Percentiles rank a stretch among this genome's conserved stretches.
These are phyloP conservation scores for Cystobasidium tubakii DNA, from an alignment of 768 basidiomycete species.

Conservation along the genomic window DNA sequence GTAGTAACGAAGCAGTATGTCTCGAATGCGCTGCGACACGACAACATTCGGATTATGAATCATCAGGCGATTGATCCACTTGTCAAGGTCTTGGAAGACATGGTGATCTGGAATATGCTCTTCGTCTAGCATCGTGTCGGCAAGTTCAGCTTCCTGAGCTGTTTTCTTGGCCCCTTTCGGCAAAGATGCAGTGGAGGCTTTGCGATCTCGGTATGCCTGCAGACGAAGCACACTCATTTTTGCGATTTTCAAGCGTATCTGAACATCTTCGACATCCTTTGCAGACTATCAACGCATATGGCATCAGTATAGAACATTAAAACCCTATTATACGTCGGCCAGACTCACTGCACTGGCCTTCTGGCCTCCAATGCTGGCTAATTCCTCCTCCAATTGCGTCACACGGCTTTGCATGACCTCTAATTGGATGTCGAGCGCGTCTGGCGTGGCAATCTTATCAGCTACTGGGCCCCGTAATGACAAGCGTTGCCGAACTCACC, in stretches of 20 bases:
- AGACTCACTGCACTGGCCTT: not conserved
- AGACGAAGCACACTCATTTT: not conserved
- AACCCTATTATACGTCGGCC: not conserved
- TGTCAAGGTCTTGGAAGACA: conserved; percentile 60
- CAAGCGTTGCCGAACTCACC: conserved; percentile 26
- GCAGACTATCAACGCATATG: not conserved
- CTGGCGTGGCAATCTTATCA: conserved; percentile 23
- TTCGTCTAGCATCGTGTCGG: not conserved
- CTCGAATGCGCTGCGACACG: conserved; percentile 50
- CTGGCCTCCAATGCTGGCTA: not conserved
- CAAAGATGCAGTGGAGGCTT: not conserved
- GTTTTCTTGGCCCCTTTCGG: not conserved
- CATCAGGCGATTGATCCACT: conserved; percentile 86
- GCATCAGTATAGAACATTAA: not conserved
- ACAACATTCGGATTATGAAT: conserved; percentile 77
- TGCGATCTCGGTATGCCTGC: conserved; percentile 10
- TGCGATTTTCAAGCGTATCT: not conserved
- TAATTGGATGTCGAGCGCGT: conserved; percentile 42
- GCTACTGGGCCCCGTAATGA: not conserved
- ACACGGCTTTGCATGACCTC: conserved; percentile 37
- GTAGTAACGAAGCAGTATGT: conserved; percentile 85
- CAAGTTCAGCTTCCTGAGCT: conserved; percentile 15
- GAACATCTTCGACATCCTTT: conserved; percentile 4
- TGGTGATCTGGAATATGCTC: conserved; percentile 15
- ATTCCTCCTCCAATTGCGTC: conserved; percentile 34